Base-by-base conservation (phyloP, 768 basidiomycete genomes). In the Lactarius sanguifluus region DNA sequence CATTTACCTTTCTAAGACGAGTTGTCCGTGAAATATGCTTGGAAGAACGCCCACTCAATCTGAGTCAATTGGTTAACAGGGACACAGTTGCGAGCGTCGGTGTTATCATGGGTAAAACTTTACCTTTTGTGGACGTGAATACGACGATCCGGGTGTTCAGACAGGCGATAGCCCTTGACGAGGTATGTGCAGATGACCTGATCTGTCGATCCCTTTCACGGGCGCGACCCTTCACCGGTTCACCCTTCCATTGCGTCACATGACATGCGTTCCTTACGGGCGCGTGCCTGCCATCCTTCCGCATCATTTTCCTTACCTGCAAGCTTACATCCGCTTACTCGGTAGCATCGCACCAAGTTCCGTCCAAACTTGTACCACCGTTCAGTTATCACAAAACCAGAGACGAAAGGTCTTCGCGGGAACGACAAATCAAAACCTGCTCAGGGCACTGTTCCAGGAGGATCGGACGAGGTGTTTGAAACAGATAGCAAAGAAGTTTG, bases 1-100 rank as follows among this genome's bases (percentile, higher is more conserved):
- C 9, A 6, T 36, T 9, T 61, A 34, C 45, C 20, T 5, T 32
- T 6, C 36, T 25, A 25, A 12, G 32, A 3, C 38, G 28, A 41
- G 25, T n/a, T 32, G 7, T 54, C 38, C 28, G 5, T 1, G 40
- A 7, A 36, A 50, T 5, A 9, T 43, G 4, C 50, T 12, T 43
- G 50, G 20, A 32, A 43, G 43, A 38, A 61, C 28, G 43, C 7
- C 50, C 15, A n/a, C 7, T 34, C 15, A n/a, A 28, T 34, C 41
- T 60, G 5, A 41, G 0, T 28, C 2, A 32, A 23, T 50, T 23
- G 43, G 56, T 56, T 47, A 2, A 45, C 62, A 84, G 90, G 91
- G 91, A 94, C 65, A 94, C 91, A 0, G 91, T 94, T 3, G 79
- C 87, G 9, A 89, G 89, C 61, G 90, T 91, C 25, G 92, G 92